Evolutionary conservation across 164 flowering plant genomes (phyloP).

Genomic region (Piper longum): DNA sequence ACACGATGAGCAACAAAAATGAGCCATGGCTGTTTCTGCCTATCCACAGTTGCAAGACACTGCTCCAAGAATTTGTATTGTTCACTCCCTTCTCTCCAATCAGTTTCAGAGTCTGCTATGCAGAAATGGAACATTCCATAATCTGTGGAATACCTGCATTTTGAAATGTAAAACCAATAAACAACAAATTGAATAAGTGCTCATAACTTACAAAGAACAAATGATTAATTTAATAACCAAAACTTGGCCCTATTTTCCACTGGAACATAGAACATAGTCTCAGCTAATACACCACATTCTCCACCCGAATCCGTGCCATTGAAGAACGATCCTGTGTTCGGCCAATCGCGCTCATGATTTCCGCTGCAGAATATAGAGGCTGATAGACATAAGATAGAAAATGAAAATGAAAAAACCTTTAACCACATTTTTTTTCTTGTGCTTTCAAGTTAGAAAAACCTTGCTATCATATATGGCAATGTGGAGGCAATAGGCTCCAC

Average conservation of each 20-base stretch:
- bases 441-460: slow-evolving; percentile 22
- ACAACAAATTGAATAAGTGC: background rate
- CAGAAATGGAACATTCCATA: slow-evolving; percentile 89
- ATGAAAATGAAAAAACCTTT: no score
- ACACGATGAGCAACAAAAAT: slow-evolving; percentile 73
- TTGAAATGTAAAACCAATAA: slow-evolving; percentile 1
- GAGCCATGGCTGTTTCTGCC: slow-evolving; percentile 79
- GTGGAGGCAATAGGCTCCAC: slow-evolving; percentile 76
- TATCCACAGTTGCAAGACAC: slow-evolving; percentile 66
- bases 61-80: slow-evolving; percentile 61
- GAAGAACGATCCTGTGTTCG: slow-evolving; percentile 75
- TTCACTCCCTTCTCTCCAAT: slow-evolving; percentile 84
- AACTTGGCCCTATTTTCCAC: slow-evolving; percentile 82
- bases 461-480: slow-evolving; percentile 77
- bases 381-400: no score
- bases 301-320: slow-evolving; percentile 59
- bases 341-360: slow-evolving; percentile 93
- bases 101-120: slow-evolving; percentile 72
- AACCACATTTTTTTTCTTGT: no score
- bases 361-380: slow-evolving; percentile 37
- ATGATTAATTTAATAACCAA: slow-evolving; percentile 31
- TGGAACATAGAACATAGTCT: slow-evolving; percentile 77
- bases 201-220: no score
- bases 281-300: slow-evolving; percentile 75
- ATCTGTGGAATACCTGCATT: slow-evolving; percentile 58